phyloP scores from a whole-genome alignment of 2,329 filamentous ascomycete species.

The Pseudogymnoascus sp. region DNA sequence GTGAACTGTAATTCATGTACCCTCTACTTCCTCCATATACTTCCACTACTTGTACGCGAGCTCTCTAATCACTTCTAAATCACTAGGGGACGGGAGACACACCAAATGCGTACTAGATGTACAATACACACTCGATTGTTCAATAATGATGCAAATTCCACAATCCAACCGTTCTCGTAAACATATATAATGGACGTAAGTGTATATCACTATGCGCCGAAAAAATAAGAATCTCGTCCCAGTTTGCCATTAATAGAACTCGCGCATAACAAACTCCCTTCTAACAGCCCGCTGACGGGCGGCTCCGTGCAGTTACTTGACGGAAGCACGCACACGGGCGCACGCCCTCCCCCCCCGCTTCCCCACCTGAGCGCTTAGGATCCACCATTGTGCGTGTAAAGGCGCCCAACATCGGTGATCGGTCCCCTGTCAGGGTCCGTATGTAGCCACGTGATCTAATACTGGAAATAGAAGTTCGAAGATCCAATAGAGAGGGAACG shows the following conservation, averaged over 20 bases:
- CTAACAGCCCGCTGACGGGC: not conserved
- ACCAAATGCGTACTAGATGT: slow-evolving; percentile 2
- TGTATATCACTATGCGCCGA: not conserved
- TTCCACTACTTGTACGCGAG: not conserved
- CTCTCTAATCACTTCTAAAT: not conserved
- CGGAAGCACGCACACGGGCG: not conserved
- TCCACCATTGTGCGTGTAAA: not conserved
- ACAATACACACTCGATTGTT: not conserved
- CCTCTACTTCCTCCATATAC: not conserved
- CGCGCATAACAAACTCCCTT: not conserved
- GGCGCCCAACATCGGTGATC: not conserved
- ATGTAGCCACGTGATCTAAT: not conserved
- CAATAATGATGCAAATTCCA: not conserved
- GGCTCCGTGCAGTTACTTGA: not conserved
- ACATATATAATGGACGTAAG: not conserved
- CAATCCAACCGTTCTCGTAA: not conserved
- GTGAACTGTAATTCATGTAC: not conserved
- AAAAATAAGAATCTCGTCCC: not conserved
- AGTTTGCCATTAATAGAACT: not conserved
- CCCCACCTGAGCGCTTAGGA: slow-evolving; percentile 5
- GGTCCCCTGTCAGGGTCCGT: slow-evolving; percentile 1
- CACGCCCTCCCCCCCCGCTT: not conserved
- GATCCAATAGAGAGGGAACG: not conserved
- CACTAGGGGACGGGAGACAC: not conserved
- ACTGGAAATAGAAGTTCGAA: not conserved